phyloP scores from a whole-genome alignment of 2,329 filamentous ascomycete genomes.

The Aspergillus glaucus region DNA sequence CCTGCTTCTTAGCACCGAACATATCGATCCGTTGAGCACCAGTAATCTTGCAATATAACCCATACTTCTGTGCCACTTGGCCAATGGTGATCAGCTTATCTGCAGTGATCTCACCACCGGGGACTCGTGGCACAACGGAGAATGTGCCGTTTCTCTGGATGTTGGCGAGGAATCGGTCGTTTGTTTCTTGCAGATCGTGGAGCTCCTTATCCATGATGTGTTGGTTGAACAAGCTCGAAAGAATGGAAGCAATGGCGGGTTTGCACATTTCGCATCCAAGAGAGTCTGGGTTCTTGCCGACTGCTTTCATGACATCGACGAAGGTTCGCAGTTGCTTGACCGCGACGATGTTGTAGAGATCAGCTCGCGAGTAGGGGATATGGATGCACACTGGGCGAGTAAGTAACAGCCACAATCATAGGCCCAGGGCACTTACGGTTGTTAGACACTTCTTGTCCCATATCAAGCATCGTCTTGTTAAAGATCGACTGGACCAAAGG shows the following conservation, averaged over 20 bases:
- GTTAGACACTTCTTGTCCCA: conserved; percentile 84
- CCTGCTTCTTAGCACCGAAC: conserved; percentile 85
- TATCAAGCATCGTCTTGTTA: conserved; percentile 76
- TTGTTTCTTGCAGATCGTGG: conserved; percentile 80
- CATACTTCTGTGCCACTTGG: conserved; percentile 75
- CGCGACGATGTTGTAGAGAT: conserved; percentile 84
- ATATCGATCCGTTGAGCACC: conserved; percentile 88
- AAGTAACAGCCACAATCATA: conserved; percentile 2
- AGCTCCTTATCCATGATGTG: conserved; percentile 67
- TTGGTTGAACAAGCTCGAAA: conserved; percentile 75
- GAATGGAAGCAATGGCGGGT: conserved; percentile 72
- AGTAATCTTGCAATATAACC: conserved; percentile 85
- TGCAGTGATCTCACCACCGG: conserved; percentile 80
- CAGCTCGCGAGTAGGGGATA: conserved; percentile 74
- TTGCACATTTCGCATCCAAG: conserved; percentile 83
- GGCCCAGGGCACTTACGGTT: conserved; percentile 39
- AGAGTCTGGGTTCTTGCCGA: conserved; percentile 64
- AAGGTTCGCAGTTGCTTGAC: conserved; percentile 72
- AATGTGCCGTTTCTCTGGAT: conserved; percentile 90
- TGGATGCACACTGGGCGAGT: conserved; percentile 62
- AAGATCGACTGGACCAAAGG: conserved; percentile 84
- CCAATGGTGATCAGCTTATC: conserved; percentile 80
- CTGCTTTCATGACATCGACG: conserved; percentile 68
- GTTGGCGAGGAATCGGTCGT: conserved; percentile 80
- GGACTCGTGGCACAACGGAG: conserved; percentile 75